Evolutionary conservation across 192 early-diverging fungal species (phyloP), one percentile per base, ranked within the genome.

Genomic region (Gryganskiella cystojenkinii): DNA sequence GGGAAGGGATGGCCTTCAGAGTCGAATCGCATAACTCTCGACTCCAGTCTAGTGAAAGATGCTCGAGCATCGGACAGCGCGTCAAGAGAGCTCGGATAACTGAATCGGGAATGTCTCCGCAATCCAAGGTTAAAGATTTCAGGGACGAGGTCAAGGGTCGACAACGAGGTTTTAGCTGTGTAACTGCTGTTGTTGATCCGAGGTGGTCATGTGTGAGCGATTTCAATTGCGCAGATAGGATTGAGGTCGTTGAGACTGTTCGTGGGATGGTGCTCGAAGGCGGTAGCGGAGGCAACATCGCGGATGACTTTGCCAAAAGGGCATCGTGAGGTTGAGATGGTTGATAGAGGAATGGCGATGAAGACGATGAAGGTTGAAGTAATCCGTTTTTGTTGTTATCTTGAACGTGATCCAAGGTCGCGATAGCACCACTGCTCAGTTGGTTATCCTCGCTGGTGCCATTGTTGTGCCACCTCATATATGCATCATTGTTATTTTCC

Each of bases 71-170:
- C 2, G 74, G 66, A 40, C 61, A 69, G 15, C 56, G 61, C 1
- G 52, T 40, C 49, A 78, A 55, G 5, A 78, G 51, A n/a, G 66
- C 46, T 53, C 57, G 37, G 49, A 78, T 78, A 10, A 78, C 74
- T 0, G 74, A 58, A 1, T 67, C 74, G 2, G 74, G 66, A 44
- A 78, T 78, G 17, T 78, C 74, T 7, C 74, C 74, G 44, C 74
- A 78, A 25, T 69, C 74, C 8, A 78, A 61, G 1, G 47, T 54
- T 2, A 78, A 45, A 3, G 61, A 61, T 40, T 64, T 69, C 14
- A 78, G 66, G n/a, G n/a, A n/a, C 35, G 61, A 64, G 14, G 74
- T 43, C 14, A 57, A 11, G 54, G 43, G 42, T 6, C 25, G 30
- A n/a, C n/a, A n/a, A n/a, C 0, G 46, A 46, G 19, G 10, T n/a